These are phyloP conservation scores for Paracoccidioides lutzii DNA, from an alignment of 2,329 filamentous ascomycete genomes.

Conservation along the genomic window DNA sequence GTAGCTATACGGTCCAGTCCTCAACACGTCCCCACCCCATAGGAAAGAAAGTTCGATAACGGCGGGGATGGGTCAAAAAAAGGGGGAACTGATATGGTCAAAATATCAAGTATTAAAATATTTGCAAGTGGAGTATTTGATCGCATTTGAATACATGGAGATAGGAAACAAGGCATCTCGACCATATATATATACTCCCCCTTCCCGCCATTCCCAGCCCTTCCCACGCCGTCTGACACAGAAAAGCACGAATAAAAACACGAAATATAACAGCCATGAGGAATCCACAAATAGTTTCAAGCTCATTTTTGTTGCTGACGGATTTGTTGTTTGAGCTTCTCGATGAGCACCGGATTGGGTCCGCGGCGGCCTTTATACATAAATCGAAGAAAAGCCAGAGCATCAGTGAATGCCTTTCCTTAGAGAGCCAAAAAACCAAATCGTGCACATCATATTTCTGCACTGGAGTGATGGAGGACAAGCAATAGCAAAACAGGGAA, in stretches of 20 bases:
- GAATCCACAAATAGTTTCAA: neutral
- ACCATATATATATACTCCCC: neutral
- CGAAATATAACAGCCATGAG: neutral
- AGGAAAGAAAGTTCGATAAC: neutral
- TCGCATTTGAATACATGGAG: neutral
- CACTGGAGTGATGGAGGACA: neutral
- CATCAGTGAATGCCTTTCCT: neutral
- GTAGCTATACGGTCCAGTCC: no score
- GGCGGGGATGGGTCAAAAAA: no score
- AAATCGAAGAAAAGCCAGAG: neutral
- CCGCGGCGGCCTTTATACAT: neutral
- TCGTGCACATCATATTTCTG: conserved; percentile 6
- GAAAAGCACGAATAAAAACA: neutral
- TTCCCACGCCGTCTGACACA: neutral
- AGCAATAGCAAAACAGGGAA: neutral
- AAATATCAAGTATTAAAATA: neutral
- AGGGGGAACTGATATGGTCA: no score
- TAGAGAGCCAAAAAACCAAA: conserved; percentile 12
- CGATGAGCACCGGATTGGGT: neutral
- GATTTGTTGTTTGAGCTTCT: neutral
- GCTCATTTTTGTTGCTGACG: neutral
- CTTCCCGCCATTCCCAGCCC: neutral
- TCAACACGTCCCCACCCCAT: neutral
- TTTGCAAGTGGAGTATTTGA: neutral
- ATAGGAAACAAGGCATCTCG: neutral